Evolutionary conservation across 1,284 basidiomycete genomes (phyloP), one percentile per base, ranked within the genome.

Genomic region (Cutaneotrichosporon cyanovorans): DNA sequence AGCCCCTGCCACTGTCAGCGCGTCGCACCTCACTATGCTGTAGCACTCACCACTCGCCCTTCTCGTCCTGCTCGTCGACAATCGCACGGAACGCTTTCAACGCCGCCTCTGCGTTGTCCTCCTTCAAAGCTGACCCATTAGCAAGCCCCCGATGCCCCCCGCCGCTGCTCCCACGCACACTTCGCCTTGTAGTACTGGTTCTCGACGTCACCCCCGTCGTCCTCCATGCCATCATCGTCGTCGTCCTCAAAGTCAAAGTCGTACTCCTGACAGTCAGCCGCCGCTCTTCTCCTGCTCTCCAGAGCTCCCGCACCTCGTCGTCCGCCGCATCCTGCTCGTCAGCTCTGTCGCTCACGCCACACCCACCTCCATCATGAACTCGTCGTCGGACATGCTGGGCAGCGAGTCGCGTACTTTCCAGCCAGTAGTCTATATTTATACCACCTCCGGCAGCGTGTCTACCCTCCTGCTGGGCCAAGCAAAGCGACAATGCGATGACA

Each of bases 161-260:
- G 4, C 14, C 5, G 14, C 15, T n/a, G 28, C 19, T 10, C 12
- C 2, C 31, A 68, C 82, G 51, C 58, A 93, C 89, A 82, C 70
- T 98, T 99, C 11, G 95, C 95, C 42, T 84, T 86, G 73, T 98
- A 98, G 74, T 99, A 99, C 79, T 91, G 82, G 66, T 99, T 99
- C 76, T 99, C 95, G 37, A 96, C 82, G 69, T 96, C 92, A n/a
- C 84, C 87, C 49, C 81, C 85, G 34, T 80, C 87, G 10, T 82
- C 78, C 51, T 61, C 66, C 61, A 66, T 68, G 18, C 83, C 84
- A 18, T 78, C 89, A 31, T 86, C 87, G 31, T 85, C 88, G 51
- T 83, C 84, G 41, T 77, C 77, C 39, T 90, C 92, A 68, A 96
- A 99, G 71, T 95, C 90, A 69, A 97, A 97, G 61, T 83, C 89